Base-by-base conservation (phyloP, 768 basidiomycete genomes). In the Ramaria rubella region DNA sequence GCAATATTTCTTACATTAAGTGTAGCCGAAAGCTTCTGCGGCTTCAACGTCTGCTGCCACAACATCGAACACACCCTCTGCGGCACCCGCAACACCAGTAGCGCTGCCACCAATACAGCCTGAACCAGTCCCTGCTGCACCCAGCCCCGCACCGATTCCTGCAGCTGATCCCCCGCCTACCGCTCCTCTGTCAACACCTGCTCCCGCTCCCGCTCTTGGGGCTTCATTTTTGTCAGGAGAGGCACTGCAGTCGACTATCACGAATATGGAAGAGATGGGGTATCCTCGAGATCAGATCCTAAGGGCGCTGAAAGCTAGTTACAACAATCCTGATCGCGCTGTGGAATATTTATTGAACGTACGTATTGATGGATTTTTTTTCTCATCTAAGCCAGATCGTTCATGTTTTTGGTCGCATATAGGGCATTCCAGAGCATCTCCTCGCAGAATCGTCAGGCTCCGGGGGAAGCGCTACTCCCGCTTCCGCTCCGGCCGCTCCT, bases 291-390 rank as follows among this genome's bases (percentile, higher is more conserved):
- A 94, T 3, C 82, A 91, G 64, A 91, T 97, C 40, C 70, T 84
- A 64, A 81, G 85, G 15, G 94, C 94, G 3, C 68, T 99, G 68
- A 78, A 92, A 58, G 96, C 94, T 26, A 94, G 90, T 67, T 99
- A 81, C 74, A 99, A 99, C 72, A 98, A 99, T 72, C 90, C 96
- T 7, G 94, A 98, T 64, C 81, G 96, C 29, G 96, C 96, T 6
- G 95, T 93, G n/a, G 96, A 99, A 69, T 99, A 99, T 70, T 74
- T 99, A 55, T 86, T 98, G 82, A 95, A 67, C 59, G 95, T 94
- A 63, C 62, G 86, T 73, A 19, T 27, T 52, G 40, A 9, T 51
- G n/a, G n/a, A 12, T 48, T 61, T 46, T 38, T 45, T 40, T 43
- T 40, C 21, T 45, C 33, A 49, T 54, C 50, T n/a, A 49, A 51